These are phyloP conservation scores for Epipyxis sp. DNA, from an alignment of 108 stramenopile species.

Conservation along the genomic window DNA sequence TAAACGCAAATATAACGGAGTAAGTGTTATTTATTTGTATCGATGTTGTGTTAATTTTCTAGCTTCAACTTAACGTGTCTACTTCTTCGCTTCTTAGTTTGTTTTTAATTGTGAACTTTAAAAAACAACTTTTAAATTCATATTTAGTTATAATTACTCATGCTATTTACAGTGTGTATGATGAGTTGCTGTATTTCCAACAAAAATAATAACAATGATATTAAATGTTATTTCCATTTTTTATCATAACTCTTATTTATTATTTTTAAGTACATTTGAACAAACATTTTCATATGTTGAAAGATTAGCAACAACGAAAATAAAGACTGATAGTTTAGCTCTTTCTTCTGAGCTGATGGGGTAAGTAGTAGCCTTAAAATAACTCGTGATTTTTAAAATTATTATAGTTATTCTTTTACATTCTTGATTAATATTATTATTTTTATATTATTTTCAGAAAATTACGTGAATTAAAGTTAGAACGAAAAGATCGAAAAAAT, in stretches of 20 bases:
- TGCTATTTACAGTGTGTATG: too few species aligned
- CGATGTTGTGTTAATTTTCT: not conserved
- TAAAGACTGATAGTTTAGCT: not conserved
- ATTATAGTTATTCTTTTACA: not conserved
- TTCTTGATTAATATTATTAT: not conserved
- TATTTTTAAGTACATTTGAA: not conserved
- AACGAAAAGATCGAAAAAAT: not conserved
- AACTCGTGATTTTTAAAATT: not conserved
- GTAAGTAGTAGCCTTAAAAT: not conserved
- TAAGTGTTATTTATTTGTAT: too few species aligned
- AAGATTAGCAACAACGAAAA: not conserved
- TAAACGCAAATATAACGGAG: too few species aligned
- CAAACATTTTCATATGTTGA: not conserved
- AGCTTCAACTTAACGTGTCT: not conserved
- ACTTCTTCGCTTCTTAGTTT: not conserved
- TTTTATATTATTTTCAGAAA: not conserved
- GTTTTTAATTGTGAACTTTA: not conserved
- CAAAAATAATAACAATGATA: too few species aligned
- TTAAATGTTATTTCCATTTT: too few species aligned
- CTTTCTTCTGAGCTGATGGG: not conserved
- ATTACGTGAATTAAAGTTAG: not conserved
- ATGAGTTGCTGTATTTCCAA: too few species aligned
- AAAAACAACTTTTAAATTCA: not conserved
- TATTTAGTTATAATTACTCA: too few species aligned
- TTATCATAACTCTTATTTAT: too few species aligned